Evolutionary conservation across 2,329 filamentous ascomycete species (phyloP).

Genomic region (Ciborinia camelliae): DNA sequence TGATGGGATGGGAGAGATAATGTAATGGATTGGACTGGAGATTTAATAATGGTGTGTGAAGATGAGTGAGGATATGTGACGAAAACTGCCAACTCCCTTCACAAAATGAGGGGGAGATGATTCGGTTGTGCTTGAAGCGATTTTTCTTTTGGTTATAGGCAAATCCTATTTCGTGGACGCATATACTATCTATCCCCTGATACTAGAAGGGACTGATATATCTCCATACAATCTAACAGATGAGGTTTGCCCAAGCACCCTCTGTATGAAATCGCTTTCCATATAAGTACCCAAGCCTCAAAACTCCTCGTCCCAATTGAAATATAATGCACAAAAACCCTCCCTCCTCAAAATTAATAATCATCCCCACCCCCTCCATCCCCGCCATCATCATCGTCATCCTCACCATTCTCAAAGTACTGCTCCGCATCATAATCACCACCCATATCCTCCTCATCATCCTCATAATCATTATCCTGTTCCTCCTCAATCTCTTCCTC

Average conservation of each 20-base stretch:
- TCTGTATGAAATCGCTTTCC: background rate
- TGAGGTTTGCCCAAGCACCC: background rate
- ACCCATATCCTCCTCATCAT: constrained; percentile 57
- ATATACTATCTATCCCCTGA: background rate
- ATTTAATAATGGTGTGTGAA: background rate
- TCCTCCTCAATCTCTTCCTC: constrained; percentile 44
- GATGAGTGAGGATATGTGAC: background rate
- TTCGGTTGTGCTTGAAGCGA: background rate
- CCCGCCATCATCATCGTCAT: constrained; percentile 46
- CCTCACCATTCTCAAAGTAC: constrained; percentile 59
- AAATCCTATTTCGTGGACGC: background rate
- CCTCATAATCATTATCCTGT: constrained; percentile 46
- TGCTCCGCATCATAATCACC: constrained; percentile 64
- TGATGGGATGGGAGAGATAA: background rate
- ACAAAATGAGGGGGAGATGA: background rate
- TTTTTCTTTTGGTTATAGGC: background rate
- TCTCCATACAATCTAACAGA: background rate
- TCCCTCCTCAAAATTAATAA: constrained; percentile 20
- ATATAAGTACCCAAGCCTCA: background rate
- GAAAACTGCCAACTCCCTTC: no score
- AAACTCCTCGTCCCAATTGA: background rate
- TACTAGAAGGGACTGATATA: background rate
- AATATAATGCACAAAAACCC: background rate
- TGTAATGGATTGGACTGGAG: background rate
- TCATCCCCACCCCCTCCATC: constrained; percentile 40